phyloP scores from a whole-genome alignment of 1,284 basidiomycete species.

The Trichosporon faecale region DNA sequence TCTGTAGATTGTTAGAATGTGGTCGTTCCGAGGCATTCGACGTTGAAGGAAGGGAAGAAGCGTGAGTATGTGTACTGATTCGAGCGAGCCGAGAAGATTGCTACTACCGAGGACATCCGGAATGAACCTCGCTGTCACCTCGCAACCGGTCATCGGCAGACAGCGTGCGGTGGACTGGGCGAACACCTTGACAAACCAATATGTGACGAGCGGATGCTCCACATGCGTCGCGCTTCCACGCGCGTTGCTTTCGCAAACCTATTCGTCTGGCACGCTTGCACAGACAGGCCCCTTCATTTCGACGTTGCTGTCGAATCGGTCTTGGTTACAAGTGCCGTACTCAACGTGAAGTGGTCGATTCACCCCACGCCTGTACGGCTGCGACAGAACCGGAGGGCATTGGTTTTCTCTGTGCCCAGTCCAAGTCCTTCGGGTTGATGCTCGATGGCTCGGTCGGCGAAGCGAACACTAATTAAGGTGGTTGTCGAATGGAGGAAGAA shows the following conservation, averaged over 20 bases:
- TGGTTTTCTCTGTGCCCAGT: not conserved
- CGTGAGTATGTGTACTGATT: constrained; percentile 19
- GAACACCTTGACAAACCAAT: not conserved
- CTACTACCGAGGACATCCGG: not conserved
- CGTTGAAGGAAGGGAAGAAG: constrained; percentile 5
- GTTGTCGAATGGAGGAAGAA: constrained; percentile 17
- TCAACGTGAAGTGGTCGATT: not conserved
- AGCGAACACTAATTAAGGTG: constrained; percentile 14
- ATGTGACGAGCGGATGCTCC: not conserved
- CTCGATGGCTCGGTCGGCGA: constrained; percentile 15
- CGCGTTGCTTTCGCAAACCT: not conserved
- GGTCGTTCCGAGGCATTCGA: not conserved
- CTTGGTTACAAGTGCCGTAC: not conserved
- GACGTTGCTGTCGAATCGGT: not conserved
- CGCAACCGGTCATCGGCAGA: constrained; percentile 1
- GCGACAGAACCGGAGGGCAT: not conserved
- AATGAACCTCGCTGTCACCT: not conserved
- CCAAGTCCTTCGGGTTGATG: constrained; percentile 8
- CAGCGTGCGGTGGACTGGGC: not conserved
- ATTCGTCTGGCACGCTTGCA: not conserved
- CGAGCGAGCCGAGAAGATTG: not conserved
- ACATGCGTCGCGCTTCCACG: not conserved
- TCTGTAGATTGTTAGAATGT: constrained; percentile 58
- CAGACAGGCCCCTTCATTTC: not conserved
- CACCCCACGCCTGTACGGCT: not conserved